These are phyloP conservation scores for Flueggea neowawraea DNA, from an alignment of 441 rosid species.

Conservation along the genomic window DNA sequence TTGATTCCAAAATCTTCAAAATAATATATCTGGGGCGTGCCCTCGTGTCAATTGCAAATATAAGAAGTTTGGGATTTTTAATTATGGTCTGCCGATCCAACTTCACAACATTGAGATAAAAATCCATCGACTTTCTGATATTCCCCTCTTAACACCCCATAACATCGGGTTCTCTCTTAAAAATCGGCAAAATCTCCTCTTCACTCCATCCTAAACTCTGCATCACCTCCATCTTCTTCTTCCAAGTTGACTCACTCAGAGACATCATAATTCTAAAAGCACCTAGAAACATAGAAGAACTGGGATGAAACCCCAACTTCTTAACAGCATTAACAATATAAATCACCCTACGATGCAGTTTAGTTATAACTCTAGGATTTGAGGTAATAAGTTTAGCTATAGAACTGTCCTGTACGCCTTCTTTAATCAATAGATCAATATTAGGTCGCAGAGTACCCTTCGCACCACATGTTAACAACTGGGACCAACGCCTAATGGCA, in stretches of 20 bases:
- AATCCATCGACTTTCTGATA: not conserved
- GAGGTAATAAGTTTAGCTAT: not conserved
- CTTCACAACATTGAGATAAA: not conserved
- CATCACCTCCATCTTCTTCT: not conserved
- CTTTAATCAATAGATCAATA: slow-evolving; percentile 5
- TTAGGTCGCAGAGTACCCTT: not conserved
- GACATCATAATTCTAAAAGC: not conserved
- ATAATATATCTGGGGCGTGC: not conserved
- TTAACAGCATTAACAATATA: not conserved
- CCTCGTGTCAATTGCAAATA: not conserved
- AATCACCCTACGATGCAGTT: not conserved
- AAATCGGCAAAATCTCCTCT: not conserved
- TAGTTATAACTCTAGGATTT: not conserved
- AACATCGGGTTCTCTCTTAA: not conserved
- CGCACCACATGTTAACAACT: not conserved
- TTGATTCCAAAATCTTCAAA: not conserved
- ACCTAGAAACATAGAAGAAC: not conserved
- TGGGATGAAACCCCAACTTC: slow-evolving; percentile 3
- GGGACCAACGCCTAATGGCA: not conserved
- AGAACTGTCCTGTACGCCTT: not conserved
- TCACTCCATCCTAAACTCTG: not conserved
- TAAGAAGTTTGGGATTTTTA: not conserved
- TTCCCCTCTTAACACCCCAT: not conserved
- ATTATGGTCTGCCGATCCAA: not conserved
- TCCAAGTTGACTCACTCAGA: not conserved